phyloP scores from a whole-genome alignment of 2,329 filamentous ascomycete genomes.

The Alternaria angustiovoidea region DNA sequence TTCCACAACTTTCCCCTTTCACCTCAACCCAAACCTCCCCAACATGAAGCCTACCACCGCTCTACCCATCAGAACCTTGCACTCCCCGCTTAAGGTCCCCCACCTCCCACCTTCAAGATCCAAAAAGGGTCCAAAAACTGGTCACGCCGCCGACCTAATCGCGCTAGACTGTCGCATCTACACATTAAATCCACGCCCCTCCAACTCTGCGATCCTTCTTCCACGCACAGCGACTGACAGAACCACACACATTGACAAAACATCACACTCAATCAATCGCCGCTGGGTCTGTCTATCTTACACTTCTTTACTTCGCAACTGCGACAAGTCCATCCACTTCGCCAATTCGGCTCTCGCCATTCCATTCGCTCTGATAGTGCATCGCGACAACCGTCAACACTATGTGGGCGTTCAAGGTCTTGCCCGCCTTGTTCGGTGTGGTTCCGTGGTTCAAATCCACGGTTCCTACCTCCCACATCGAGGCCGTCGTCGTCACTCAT shows the following conservation, averaged over 20 bases:
- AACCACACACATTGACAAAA: not conserved
- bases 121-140: not conserved
- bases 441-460: not conserved
- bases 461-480: not conserved
- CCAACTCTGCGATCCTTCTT: not conserved
- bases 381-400: not conserved
- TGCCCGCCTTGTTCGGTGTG: constrained; percentile 6
- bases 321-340: not conserved
- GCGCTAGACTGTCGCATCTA: not conserved
- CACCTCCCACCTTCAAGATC: not conserved
- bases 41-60: not conserved
- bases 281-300: not conserved
- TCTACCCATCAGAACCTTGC: not conserved
- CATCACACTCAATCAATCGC: not conserved
- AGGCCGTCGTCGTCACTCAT: constrained; percentile 1
- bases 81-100: not conserved
- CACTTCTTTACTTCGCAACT: not conserved
- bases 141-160: not conserved
- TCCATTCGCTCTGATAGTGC: not conserved
- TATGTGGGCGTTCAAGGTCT: constrained; percentile 6
- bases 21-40: not conserved
- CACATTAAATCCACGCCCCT: not conserved
- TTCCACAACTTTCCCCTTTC: not conserved
- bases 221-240: not conserved
- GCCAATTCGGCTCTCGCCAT: not conserved